Base-by-base conservation (phyloP, 441 rosid species). In the Capsella rubella region DNA sequence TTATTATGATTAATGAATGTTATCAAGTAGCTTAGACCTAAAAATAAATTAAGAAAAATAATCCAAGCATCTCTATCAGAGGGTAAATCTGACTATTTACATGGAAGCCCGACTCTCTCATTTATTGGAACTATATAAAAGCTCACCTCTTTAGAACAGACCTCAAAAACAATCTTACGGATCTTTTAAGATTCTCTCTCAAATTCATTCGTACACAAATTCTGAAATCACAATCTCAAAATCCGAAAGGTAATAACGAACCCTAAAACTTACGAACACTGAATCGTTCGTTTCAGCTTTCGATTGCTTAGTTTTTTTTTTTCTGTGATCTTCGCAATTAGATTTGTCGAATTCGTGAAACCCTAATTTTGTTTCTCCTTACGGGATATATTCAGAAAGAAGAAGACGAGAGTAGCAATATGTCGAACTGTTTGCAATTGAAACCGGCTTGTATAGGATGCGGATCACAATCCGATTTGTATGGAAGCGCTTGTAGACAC, bases 401-500 rank as follows among this genome's bases (percentile, higher is more conserved):
- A 16, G 59, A 37, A 18, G 73, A 18, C 53, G 62, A 13, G 25
- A 21, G 25, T 21, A 34, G 4, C n/a, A 62, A 0, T 5, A 92
- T 92, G 96, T 86, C 96, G 78, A 31, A 84, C 46, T 89, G 90
- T 82, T 84, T 92, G 45, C 54, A 77, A 15, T 67, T 92, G 75
- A 90, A 87, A 78, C 78, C 89, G 69, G 76, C 89, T 27, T 92
- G 96, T 29, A 64, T 87, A 25, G 86, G 89, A 47, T 92, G 97
- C 21, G 88, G 87, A 67, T 88, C 94, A 15, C 68, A 76, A 28
- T 49, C 84, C 9, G 90, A 89, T 52, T 72, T 92, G 61, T 92
- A 92, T 50, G 97, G 96, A 51, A 89, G 90, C 80, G 82, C 82
- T 31, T 90, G 98, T 52, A 89, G 85, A 79, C 96, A 90, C 83